Evolutionary conservation across 2,329 filamentous ascomycete genomes (phyloP).

Genomic region (Pseudogymnoascus sp.): DNA sequence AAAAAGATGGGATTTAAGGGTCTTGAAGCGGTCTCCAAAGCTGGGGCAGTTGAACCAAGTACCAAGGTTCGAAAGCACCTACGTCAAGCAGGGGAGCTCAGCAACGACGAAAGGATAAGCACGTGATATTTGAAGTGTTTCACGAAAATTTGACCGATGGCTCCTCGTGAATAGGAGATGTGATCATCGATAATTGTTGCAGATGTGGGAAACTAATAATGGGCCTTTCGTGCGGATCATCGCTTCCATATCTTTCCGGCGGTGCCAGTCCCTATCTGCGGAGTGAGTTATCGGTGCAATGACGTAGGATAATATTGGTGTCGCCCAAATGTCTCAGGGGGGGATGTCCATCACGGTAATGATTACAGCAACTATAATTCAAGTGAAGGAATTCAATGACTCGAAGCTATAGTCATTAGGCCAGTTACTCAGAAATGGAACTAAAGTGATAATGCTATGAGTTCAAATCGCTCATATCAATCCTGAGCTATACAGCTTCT

Average conservation of each 20-base stretch:
- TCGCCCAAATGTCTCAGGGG: neutral
- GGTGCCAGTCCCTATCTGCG: neutral
- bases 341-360: neutral
- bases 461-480: neutral
- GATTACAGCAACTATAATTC: neutral
- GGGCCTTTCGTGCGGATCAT: neutral
- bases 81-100: neutral
- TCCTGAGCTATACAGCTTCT: neutral
- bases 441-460: neutral
- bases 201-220: neutral
- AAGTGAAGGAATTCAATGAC: neutral
- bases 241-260: neutral
- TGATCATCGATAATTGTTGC: neutral
- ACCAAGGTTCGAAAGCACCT: neutral
- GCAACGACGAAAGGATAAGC: neutral
- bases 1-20: neutral
- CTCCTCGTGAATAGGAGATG: neutral
- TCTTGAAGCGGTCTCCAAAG: neutral
- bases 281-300: neutral
- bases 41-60: neutral
- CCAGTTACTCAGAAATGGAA: neutral
- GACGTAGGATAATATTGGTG: neutral
- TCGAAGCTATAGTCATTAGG: neutral
- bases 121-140: neutral
- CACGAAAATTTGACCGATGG: neutral